phyloP scores from a whole-genome alignment of 2,329 filamentous ascomycete species.

The Phialophora macrospora region DNA sequence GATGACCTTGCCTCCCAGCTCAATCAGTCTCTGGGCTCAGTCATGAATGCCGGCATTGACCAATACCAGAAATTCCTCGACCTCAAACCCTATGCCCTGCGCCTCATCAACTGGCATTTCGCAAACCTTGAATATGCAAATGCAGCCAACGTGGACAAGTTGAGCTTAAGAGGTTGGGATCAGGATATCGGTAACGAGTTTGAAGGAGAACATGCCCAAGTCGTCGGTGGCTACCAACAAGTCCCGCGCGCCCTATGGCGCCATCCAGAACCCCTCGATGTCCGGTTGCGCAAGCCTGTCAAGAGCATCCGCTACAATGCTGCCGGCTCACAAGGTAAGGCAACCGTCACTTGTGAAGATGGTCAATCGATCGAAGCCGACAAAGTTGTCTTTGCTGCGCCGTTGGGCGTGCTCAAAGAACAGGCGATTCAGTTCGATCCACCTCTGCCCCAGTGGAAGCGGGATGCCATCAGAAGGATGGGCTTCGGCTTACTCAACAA shows the following conservation, averaged over 20 bases:
- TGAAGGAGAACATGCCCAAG: slow-evolving; percentile 90
- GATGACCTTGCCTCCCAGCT: slow-evolving; percentile 65
- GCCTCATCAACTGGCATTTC: slow-evolving; percentile 96
- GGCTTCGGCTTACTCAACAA: slow-evolving; percentile 97
- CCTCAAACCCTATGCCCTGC: slow-evolving; percentile 81
- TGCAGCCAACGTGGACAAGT: slow-evolving; percentile 80
- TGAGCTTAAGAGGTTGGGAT: slow-evolving; percentile 92
- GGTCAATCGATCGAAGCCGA: slow-evolving; percentile 82
- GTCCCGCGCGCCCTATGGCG: slow-evolving; percentile 85
- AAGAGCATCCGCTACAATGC: slow-evolving; percentile 70
- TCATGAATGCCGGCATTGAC: slow-evolving; percentile 86
- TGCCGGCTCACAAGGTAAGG: slow-evolving; percentile 52
- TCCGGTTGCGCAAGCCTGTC: slow-evolving; percentile 75
- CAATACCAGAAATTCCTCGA: slow-evolving; percentile 86
- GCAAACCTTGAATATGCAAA: slow-evolving; percentile 98
- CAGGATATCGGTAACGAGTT: slow-evolving; percentile 98
- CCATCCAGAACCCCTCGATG: slow-evolving; percentile 74
- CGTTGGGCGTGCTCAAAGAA: slow-evolving; percentile 89
- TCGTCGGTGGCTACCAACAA: slow-evolving; percentile 91
- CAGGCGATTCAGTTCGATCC: slow-evolving; percentile 83
- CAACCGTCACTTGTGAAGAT: slow-evolving; percentile 74
- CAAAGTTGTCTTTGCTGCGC: slow-evolving; percentile 85
- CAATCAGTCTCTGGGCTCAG: slow-evolving; percentile 80
- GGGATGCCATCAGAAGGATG: slow-evolving; percentile 76
- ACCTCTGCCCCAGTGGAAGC: slow-evolving; percentile 84